Conservation (phyloP, 345 rosid species). For the Gossypium stocksii region DNA sequence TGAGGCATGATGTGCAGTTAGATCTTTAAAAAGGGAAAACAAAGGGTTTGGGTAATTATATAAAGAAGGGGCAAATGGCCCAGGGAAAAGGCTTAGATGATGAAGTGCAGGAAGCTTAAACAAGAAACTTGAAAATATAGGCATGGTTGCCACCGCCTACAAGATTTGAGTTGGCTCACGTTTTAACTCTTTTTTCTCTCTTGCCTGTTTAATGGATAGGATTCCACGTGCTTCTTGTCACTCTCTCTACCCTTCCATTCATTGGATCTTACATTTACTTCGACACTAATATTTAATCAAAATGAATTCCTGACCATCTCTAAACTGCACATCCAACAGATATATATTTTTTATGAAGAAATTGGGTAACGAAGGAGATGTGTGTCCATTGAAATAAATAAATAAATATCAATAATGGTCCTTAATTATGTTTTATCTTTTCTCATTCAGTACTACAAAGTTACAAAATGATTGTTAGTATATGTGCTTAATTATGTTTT, state of each 20-base stretch:
- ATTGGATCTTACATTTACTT: not conserved
- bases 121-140: not conserved
- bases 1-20: not conserved
- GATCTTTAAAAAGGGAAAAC: not conserved
- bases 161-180: conserved; percentile 21
- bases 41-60: not conserved
- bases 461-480: no score
- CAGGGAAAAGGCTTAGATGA: conserved; percentile 1
- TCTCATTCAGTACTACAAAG: no score
- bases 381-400: no score
- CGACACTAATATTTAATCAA: no score
- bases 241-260: not conserved
- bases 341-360: no score
- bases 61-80: not conserved
- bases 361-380: no score
- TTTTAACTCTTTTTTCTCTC: not conserved
- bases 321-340: no score
- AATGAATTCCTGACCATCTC: no score
- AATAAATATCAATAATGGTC: no score
- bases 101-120: not conserved
- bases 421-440: no score
- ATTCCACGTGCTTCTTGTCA: conserved; percentile 21
- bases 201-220: conserved; percentile 19
- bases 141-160: not conserved
- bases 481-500: no score